phyloP scores from a whole-genome alignment of 2,329 filamentous ascomycete species.

The Apiospora kogelbergensis region DNA sequence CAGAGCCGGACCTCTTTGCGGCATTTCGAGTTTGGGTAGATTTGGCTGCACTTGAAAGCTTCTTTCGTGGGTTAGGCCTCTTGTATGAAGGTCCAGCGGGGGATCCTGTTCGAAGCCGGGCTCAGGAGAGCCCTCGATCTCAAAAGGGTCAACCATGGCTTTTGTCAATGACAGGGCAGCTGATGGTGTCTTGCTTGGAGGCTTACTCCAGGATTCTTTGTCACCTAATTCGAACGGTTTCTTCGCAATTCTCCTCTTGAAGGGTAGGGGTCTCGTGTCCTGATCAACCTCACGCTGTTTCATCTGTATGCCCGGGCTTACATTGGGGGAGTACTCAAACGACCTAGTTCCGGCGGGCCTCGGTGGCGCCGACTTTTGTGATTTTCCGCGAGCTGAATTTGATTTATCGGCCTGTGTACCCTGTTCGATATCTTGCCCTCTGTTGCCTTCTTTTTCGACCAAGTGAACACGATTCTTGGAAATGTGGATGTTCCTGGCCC shows the following conservation, averaged over 20 bases:
- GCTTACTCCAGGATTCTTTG: background rate
- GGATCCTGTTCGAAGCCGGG: background rate
- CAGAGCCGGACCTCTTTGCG: background rate
- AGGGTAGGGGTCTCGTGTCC: background rate
- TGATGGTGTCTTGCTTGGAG: background rate
- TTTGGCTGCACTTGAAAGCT: background rate
- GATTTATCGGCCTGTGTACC: background rate
- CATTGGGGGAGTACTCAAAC: background rate
- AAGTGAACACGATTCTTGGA: background rate
- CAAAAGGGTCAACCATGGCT: background rate
- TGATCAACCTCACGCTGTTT: background rate
- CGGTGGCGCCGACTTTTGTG: background rate
- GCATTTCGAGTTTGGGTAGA: background rate
- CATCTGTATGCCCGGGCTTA: background rate
- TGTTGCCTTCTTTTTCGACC: background rate
- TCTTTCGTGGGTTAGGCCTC: background rate
- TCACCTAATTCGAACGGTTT: background rate
- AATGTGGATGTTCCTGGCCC: no score
- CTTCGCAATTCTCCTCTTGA: background rate
- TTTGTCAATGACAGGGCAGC: background rate
- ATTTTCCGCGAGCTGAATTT: background rate
- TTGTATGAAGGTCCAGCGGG: background rate
- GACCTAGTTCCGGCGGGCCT: background rate
- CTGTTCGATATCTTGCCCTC: background rate
- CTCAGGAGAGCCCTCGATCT: background rate